Conservation (phyloP, 1,284 basidiomycete genomes). For the Sanguinoderma infundibulare region DNA sequence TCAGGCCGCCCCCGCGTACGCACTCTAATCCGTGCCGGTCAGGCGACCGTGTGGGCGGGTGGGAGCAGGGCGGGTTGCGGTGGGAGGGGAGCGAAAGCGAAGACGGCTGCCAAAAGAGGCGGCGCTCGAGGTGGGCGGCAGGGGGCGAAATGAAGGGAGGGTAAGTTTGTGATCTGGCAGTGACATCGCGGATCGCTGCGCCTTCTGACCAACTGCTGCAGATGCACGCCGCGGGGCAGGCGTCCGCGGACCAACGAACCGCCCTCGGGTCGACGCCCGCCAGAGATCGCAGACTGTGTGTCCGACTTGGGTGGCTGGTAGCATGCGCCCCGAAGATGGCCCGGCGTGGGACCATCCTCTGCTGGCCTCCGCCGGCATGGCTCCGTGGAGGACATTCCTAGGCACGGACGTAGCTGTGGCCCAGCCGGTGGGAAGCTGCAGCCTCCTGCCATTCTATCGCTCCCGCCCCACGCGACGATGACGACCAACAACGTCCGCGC, state of each 20-base stretch:
- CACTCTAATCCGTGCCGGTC: too few relatives aligned
- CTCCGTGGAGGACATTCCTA: not conserved
- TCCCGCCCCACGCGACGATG: conserved; percentile 1
- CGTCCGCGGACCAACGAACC: not conserved
- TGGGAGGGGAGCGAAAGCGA: not conserved
- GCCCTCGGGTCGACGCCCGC: not conserved
- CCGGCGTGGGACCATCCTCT: not conserved
- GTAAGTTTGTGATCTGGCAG: not conserved
- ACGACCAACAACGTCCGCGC: not conserved
- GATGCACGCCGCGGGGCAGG: not conserved
- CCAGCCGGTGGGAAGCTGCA: not conserved
- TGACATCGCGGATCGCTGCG: not conserved
- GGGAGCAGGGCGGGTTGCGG: not conserved
- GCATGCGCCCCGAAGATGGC: not conserved
- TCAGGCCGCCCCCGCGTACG: too few relatives aligned
- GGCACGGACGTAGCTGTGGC: not conserved
- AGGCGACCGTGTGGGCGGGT: too few relatives aligned
- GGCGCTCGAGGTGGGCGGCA: not conserved
- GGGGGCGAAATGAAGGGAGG: not conserved
- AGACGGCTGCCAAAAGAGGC: not conserved
- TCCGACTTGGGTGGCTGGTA: not conserved
- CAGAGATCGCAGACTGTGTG: not conserved
- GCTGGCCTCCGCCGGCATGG: not conserved
- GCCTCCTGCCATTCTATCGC: not conserved
- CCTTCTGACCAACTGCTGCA: too few relatives aligned